A percentile compares a stretch with the other conserved stretches of the same genome.
Conservation (phyloP, 1,284 basidiomycete genomes). For the Phylloporus sp. region DNA sequence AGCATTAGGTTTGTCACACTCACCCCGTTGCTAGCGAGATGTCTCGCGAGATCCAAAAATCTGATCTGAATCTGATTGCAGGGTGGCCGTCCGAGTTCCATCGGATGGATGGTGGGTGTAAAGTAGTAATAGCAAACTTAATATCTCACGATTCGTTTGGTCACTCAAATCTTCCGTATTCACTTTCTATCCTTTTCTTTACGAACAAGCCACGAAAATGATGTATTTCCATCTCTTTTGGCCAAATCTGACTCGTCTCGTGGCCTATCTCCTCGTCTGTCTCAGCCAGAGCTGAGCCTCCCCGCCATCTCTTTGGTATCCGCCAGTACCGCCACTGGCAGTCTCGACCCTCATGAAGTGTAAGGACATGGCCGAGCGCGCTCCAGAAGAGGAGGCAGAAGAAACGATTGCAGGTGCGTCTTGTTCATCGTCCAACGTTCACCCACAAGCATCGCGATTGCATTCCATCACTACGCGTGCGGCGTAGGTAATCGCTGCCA, state of each 20-base stretch:
- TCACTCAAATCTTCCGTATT: background rate
- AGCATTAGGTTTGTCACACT: too few relatives aligned
- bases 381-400: constrained; percentile 47
- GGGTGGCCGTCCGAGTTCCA: too few relatives aligned
- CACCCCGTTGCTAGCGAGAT: too few relatives aligned
- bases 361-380: constrained; percentile 53
- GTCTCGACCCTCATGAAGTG: constrained; percentile 73
- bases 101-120: too few relatives aligned
- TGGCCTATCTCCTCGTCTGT: too few relatives aligned
- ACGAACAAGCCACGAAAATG: constrained; percentile 27
- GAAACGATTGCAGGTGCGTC: constrained; percentile 59
- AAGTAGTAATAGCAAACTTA: too few relatives aligned
- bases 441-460: too few relatives aligned
- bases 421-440: constrained; percentile 14
- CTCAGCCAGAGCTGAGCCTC: constrained; percentile 59
- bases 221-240: constrained; percentile 72
- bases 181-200: background rate
- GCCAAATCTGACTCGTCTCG: constrained; percentile 20
- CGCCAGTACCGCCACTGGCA: constrained; percentile 65
- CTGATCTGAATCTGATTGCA: too few relatives aligned
- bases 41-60: too few relatives aligned
- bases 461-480: too few relatives aligned
- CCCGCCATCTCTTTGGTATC: constrained; percentile 60
- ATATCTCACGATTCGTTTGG: too few relatives aligned
- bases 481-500: too few relatives aligned